Base-by-base conservation (phyloP, 768 basidiomycete species). In the Russula virescens region DNA sequence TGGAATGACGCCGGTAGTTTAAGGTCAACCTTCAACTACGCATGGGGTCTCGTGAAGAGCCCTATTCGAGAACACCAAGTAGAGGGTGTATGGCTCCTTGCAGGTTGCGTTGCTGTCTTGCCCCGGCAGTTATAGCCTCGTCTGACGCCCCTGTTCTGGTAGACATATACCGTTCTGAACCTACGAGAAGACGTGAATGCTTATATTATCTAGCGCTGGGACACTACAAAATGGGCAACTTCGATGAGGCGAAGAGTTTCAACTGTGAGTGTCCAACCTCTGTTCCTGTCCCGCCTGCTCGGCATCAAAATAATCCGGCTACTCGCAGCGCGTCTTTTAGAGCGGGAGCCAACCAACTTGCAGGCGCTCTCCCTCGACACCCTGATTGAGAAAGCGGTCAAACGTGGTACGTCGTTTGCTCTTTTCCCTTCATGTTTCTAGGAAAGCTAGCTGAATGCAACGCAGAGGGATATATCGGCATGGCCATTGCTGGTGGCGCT, bases 1-100 rank as follows among this genome's bases (percentile, higher is more conserved):
- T n/a, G n/a, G n/a, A n/a, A n/a, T n/a, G n/a, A n/a, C n/a, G n/a
- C n/a, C n/a, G n/a, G n/a, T n/a, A n/a, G n/a, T n/a, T n/a, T n/a
- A n/a, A n/a, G n/a, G n/a, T n/a, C n/a, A n/a, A n/a, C n/a, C n/a
- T 99, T 99, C 79, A 98, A 98, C 77, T 95, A 89, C 74, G 85
- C 92, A 46, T 97, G 96, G 96, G 96, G 96, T 2, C 79, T 96
- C 35, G 91, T 98, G 56, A 98, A 98, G 79, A 92, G 91, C 69
- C 90, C 89, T 14, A 74, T 83, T 68, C 81, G 83, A 46, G 87
- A 91, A 35, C 83, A 97, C 69, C 94, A 98, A 71, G 90, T 89
- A 0, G 91, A 97, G 71, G 97, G 97, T 23, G 93, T 98, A 52
- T 84, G 85, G 66, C 72, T 98, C 49, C 78, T 99, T 59, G 94